These are phyloP conservation scores for Huntiella abstrusa DNA, from an alignment of 2,329 filamentous ascomycete genomes.

Conservation along the genomic window DNA sequence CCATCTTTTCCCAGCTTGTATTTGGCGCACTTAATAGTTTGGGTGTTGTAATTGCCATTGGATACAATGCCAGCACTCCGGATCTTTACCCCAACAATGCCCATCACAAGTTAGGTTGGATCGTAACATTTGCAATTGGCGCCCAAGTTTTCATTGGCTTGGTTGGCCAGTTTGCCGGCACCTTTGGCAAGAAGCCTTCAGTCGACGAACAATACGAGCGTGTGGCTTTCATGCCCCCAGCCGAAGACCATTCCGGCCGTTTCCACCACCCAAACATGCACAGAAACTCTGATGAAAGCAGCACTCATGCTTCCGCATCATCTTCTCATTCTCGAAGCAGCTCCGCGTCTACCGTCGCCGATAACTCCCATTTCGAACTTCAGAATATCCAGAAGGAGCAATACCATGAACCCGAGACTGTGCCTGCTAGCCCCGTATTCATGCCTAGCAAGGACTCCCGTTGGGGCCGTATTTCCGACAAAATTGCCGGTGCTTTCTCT, in stretches of 20 bases:
- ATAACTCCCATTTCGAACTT: constrained; percentile 23
- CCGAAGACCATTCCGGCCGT: not conserved
- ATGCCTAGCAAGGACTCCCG: not conserved
- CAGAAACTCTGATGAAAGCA: constrained; percentile 51
- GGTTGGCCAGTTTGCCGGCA: constrained; percentile 38
- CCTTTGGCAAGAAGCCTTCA: constrained; percentile 6
- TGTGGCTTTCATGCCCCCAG: not conserved
- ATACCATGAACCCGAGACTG: constrained; percentile 25
- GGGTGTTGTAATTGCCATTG: constrained; percentile 43
- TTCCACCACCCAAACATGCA: constrained; percentile 15
- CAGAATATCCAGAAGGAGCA: constrained; percentile 24
- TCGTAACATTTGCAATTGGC: constrained; percentile 51
- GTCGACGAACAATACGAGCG: constrained; percentile 5
- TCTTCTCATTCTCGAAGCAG: constrained; percentile 39
- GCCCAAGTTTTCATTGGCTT: constrained; percentile 53
- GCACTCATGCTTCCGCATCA: constrained; percentile 55
- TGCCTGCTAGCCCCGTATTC: not conserved
- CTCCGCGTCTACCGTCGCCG: constrained; percentile 40
- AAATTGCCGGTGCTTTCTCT: constrained; percentile 2
- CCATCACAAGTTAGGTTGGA: constrained; percentile 81
- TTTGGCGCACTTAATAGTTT: constrained; percentile 46
- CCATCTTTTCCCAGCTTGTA: constrained; percentile 46
- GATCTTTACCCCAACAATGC: constrained; percentile 74
- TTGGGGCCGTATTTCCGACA: constrained; percentile 2
- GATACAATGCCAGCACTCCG: constrained; percentile 67